phyloP scores from a whole-genome alignment of 129 eudicot genomes.

The Solidago caesia region DNA sequence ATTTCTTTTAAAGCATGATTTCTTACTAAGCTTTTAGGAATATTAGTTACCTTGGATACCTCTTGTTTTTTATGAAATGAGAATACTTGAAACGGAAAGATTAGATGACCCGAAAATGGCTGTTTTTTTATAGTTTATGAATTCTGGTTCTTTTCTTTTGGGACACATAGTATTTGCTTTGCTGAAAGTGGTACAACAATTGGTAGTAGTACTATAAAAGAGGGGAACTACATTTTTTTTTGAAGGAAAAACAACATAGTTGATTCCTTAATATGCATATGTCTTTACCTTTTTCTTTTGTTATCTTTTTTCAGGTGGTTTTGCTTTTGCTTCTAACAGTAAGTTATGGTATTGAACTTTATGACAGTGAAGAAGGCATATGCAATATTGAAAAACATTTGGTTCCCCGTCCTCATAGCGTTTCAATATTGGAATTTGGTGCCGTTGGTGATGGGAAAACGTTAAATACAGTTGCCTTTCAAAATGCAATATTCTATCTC shows the following conservation, averaged over 20 bases:
- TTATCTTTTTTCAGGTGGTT: constrained; percentile 48
- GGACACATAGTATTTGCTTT: constrained; percentile 28
- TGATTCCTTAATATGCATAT: constrained; percentile 30
- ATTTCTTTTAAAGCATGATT: neutral
- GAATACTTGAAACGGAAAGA: constrained; percentile 8
- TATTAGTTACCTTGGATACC: constrained; percentile 27
- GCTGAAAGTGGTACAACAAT: constrained; percentile 29
- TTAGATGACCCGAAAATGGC: neutral
- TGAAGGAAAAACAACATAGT: constrained; percentile 18
- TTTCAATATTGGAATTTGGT: constrained; percentile 76
- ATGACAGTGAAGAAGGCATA: constrained; percentile 37
- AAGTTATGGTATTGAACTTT: constrained; percentile 38
- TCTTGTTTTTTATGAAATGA: neutral
- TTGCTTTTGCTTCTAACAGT: constrained; percentile 56
- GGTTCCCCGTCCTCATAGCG: constrained; percentile 79
- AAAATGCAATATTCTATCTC: constrained; percentile 82
- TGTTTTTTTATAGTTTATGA: constrained; percentile 1
- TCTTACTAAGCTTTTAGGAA: neutral
- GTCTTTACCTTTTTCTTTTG: constrained; percentile 48
- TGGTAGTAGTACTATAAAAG: constrained; percentile 27
- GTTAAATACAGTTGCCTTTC: constrained; percentile 70
- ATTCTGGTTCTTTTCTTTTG: neutral
- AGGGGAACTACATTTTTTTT: constrained; percentile 5
- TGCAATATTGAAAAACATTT: constrained; percentile 51
- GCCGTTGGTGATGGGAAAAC: constrained; percentile 86